A percentile compares a stretch with the other conserved stretches of the same genome.
These are phyloP conservation scores for Inga oerstediana DNA, from an alignment of 306 rosid genomes.

Conservation along the genomic window DNA sequence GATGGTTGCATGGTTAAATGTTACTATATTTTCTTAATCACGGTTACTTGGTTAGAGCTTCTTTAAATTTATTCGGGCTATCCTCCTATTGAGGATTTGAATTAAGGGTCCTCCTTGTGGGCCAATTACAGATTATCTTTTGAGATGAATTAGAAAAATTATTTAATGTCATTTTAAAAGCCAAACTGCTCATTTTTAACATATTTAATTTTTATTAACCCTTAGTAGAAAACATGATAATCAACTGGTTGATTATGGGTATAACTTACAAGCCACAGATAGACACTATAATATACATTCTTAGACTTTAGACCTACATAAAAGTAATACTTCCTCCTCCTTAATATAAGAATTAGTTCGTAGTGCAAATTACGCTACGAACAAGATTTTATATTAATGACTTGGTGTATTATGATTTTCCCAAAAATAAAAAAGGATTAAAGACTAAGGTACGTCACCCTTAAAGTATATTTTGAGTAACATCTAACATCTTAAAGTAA, in stretches of 20 bases:
- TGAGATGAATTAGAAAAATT: background rate
- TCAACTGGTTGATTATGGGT: background rate
- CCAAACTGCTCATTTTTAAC: no score
- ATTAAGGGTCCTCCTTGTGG: background rate
- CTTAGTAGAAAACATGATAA: background rate
- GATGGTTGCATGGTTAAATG: no score
- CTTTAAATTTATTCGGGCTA: background rate
- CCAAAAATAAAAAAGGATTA: no score
- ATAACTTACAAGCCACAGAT: background rate
- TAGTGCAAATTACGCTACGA: no score
- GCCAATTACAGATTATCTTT: background rate
- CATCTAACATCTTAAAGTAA: no score
- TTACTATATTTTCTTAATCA: no score
- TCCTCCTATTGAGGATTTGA: background rate
- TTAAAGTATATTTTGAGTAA: no score
- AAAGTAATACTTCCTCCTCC: background rate
- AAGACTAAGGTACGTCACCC: no score
- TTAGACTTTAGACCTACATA: background rate
- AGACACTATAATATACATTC: background rate
- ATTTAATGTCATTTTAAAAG: background rate
- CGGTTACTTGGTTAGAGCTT: background rate
- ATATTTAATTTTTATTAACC: no score
- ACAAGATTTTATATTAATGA: no score
- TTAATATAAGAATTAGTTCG: no score
- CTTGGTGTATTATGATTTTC: no score